phyloP scores from a whole-genome alignment of 306 rosid genomes.

The Vigna nakashimae region DNA sequence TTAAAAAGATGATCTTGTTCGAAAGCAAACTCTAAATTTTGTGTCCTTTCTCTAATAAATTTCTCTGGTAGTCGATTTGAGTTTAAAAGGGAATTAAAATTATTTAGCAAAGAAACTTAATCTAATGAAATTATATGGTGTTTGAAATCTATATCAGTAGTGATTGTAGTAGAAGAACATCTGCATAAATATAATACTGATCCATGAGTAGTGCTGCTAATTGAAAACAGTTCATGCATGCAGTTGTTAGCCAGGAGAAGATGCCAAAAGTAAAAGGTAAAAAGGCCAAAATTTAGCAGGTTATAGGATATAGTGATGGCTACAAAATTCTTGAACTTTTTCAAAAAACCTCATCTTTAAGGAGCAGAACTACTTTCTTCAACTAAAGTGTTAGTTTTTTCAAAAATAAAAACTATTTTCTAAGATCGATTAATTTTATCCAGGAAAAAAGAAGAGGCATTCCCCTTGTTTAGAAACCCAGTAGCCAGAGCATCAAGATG shows the following conservation, averaged over 20 bases:
- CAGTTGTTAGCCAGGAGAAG: constrained; percentile 19
- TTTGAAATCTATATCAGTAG: background rate
- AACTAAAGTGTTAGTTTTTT: background rate
- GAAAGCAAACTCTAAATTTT: background rate
- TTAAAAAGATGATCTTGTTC: background rate
- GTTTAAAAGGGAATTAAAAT: no score
- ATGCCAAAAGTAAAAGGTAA: background rate
- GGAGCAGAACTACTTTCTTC: background rate
- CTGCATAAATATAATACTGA: background rate
- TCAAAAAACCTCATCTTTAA: background rate
- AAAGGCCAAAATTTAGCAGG: background rate
- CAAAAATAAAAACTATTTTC: background rate
- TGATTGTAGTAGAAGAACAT: background rate
- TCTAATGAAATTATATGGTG: background rate
- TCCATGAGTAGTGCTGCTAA: background rate
- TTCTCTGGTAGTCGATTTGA: background rate
- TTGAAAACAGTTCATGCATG: background rate
- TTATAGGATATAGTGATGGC: background rate
- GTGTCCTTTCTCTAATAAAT: background rate
- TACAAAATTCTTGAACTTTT: background rate
- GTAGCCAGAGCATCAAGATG: background rate
- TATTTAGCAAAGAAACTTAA: no score
- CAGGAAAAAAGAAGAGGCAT: background rate
- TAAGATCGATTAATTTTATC: background rate
- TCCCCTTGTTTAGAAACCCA: background rate